A percentile compares a stretch with the other conserved stretches of the same genome.
Conservation (phyloP, 768 basidiomycete genomes). For the Leccinum pellstonianum region DNA sequence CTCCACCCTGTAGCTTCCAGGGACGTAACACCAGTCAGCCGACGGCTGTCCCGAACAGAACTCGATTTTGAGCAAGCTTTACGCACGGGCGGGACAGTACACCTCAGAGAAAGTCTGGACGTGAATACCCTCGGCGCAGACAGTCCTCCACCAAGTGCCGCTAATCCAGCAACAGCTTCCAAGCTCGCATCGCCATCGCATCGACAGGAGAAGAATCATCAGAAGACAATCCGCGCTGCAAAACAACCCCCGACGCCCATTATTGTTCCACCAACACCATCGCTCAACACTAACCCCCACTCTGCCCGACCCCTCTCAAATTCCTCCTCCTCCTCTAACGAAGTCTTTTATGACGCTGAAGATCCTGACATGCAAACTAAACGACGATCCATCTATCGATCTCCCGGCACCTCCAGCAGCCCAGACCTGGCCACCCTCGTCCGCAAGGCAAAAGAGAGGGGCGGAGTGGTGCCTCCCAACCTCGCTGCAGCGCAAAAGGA, state of each 20-base stretch:
- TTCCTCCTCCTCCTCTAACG: conserved; percentile 55
- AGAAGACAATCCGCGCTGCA: conserved; percentile 35
- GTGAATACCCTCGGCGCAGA: conserved; percentile 58
- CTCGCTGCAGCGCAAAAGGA: conserved; percentile 29
- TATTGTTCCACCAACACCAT: conserved; percentile 69
- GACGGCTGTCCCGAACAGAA: conserved; percentile 70
- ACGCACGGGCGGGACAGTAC: conserved; percentile 61
- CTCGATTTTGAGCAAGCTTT: conserved; percentile 82
- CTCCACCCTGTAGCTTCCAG: conserved; percentile 58
- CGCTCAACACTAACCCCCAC: conserved; percentile 41
- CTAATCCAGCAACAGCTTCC: conserved; percentile 18
- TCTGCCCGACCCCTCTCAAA: conserved; percentile 27
- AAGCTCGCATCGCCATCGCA: conserved; percentile 44
- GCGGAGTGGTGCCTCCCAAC: conserved; percentile 40
- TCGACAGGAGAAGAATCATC: conserved; percentile 32
- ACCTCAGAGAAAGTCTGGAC: conserved; percentile 70
- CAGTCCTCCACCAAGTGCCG: conserved; percentile 4
- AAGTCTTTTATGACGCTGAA: conserved; percentile 63
- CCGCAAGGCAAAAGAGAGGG: conserved; percentile 76
- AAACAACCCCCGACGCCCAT: conserved; percentile 58
- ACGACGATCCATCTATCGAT: conserved; percentile 83
- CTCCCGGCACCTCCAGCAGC: conserved; percentile 85
- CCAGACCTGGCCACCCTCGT: conserved; percentile 89
- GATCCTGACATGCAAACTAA: conserved; percentile 69
- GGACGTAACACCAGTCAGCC: conserved; percentile 43